Base-by-base conservation (phyloP, 306 rosid species). In the Dryas octopetala region DNA sequence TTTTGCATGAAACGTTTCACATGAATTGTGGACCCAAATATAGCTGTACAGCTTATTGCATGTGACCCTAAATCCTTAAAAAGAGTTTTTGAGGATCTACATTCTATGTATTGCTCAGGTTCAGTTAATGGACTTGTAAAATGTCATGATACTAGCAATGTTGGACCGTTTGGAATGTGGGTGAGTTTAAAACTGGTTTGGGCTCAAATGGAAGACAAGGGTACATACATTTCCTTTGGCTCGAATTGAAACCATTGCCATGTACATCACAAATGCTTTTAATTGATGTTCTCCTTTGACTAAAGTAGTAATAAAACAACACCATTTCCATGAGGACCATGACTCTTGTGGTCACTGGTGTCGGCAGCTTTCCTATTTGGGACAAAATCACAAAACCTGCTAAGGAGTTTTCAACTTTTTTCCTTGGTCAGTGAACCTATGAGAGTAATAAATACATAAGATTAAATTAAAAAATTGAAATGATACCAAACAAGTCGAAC, bases 281-380 rank as follows among this genome's bases (percentile, higher is more conserved):
- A 12, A 13, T 26, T 9, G 74, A 51, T 10, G 26, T 41, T 32
- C 15, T n/a, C 1, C 7, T 19, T 70, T 41, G 17, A 54, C 63
- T 54, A 41, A 54, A n/a, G 4, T 17, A 41, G 52, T n/a, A 41
- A 10, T 32, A 32, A 5, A 8, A 53, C 5, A 15, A 11, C 13
- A 32, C 17, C 51, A 10, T n/a, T 11, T 9, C 41, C 19, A 38
- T 16, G 50, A 38, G 61, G 61, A 44, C 49, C 46, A 59, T 14
- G 76, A 58, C 11, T 46, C 26, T 12, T 11, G 43, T 19, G 75
- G 75, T 55, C 76, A 57, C 26, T 16, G 60, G 40, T 53, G 75
- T 72, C 76, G 76, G 76, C 76, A 72, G 66, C 57, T 45, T 72
- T 57, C n/a, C 57, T n/a, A 4, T 19, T 57, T 14, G 43, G 53